Evolutionary conservation across 2,329 filamentous ascomycete species (phyloP), one percentile per base, ranked within the genome.

Genomic region (Aspergillus fijiensis): DNA sequence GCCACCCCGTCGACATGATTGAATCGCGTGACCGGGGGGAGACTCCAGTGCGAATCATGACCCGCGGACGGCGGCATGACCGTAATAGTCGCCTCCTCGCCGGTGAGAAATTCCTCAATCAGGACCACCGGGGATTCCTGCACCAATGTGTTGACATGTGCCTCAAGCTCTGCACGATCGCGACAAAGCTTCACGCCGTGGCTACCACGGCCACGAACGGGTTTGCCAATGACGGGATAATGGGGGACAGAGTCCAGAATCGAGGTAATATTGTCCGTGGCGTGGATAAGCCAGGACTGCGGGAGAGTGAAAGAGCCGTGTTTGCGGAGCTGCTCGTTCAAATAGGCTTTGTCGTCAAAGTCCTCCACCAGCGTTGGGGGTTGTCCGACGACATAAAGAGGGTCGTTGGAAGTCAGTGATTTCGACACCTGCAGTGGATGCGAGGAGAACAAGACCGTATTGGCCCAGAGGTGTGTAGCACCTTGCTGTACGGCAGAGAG

Each of bases 291-390:
- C 74, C 76, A 80, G 4, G 74, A 72, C 6, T 62, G 65, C 0
- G 78, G 80, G 55, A 83, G 62, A 0, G 74, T 79, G 53, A 82
- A 80, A 0, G 61, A 60, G 0, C 73, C 75, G 2, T 70, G 50
- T 2, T 63, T 57, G 1, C 77, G 74, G 1, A 84, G 68, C 0
- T 79, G 66, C 29, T 74, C 69, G 61, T 84, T 83, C 11, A 84
- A 75, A 48, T 76, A 76, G 19, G 77, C 72, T 65, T 85, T 85
- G 65, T 83, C 80, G 59, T 84, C 81, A 64, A 80, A 83, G 4
- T 72, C 70, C 54, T 84, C 79, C 0, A 83, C 80, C 5, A 81
- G 67, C 4, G 72, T 63, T 0, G 81, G 80, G 0, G 80, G 77
- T 56, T 84, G 81, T 2, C 81, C 80, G 4, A 83, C 67, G 0